These are phyloP conservation scores for Lactarius hengduanensis DNA, from an alignment of 768 basidiomycete species.

Conservation along the genomic window DNA sequence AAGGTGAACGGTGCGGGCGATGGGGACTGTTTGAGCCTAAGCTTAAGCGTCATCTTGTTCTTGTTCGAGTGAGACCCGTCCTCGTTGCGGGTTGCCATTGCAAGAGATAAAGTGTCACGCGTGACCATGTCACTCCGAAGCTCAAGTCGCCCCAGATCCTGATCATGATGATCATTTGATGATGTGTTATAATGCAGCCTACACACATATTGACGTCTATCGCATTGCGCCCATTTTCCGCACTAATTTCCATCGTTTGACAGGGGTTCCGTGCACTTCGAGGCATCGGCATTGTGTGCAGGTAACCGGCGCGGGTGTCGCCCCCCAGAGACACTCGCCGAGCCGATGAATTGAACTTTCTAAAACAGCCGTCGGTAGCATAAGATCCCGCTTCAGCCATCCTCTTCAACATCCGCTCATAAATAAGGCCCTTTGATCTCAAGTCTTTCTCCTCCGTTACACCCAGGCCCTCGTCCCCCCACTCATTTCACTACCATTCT, in stretches of 20 bases:
- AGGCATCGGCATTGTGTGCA: not conserved
- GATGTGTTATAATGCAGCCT: no score
- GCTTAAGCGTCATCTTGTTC: conserved; percentile 35
- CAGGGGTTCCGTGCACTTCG: conserved; percentile 7
- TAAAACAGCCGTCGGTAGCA: not conserved
- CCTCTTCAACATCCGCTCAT: not conserved
- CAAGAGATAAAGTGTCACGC: not conserved
- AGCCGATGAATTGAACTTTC: conserved; percentile 24
- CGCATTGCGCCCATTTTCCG: not conserved
- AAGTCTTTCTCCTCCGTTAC: no score
- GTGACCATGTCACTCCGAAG: not conserved
- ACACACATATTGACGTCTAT: no score
- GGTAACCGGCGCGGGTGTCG: not conserved
- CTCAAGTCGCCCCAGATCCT: no score
- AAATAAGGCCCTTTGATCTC: conserved; percentile 2
- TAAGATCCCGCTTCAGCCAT: not conserved
- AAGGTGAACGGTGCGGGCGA: conserved; percentile 58
- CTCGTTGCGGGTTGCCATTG: not conserved
- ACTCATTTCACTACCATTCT: not conserved
- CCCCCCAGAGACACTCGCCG: not conserved
- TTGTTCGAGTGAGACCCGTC: not conserved
- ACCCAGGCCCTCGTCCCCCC: not conserved
- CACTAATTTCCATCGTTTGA: not conserved
- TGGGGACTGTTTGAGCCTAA: conserved; percentile 43
- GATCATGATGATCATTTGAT: no score